Percentiles rank a stretch among this genome's conserved stretches.
Conservation (phyloP, 148 eudicot genomes). For the Rhododendron henanense region DNA sequence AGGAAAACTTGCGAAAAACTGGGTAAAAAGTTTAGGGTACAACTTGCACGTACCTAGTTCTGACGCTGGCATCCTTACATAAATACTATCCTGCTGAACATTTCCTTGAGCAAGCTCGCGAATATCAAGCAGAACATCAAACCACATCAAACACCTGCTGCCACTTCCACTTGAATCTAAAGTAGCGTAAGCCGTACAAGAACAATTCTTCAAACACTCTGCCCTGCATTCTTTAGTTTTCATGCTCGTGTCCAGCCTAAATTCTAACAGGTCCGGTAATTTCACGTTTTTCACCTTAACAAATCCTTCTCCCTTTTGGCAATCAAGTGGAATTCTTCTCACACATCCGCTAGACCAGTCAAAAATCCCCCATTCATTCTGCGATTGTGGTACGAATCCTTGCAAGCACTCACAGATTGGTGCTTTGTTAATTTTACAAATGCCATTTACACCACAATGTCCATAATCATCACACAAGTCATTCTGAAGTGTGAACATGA, state of each 20-base stretch:
- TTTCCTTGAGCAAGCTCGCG: not conserved
- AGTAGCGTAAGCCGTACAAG: slow-evolving; percentile 18
- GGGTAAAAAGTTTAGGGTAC: not conserved
- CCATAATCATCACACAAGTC: slow-evolving; percentile 24
- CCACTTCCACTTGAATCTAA: slow-evolving; percentile 1
- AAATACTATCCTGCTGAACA: not conserved
- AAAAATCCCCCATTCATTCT: slow-evolving; percentile 9
- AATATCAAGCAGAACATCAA: slow-evolving; percentile 13
- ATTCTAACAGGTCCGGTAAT: slow-evolving; percentile 4
- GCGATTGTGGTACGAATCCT: slow-evolving; percentile 17
- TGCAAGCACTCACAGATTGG: slow-evolving; percentile 20
- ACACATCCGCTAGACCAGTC: slow-evolving; percentile 23
- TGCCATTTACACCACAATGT: slow-evolving; percentile 20
- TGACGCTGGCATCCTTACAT: slow-evolving; percentile 5
- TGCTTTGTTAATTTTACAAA: slow-evolving; percentile 9
- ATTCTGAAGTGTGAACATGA: not conserved
- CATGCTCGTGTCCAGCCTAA: not conserved
- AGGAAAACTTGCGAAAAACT: not conserved
- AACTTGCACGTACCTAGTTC: slow-evolving; percentile 7
- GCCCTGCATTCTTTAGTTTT: slow-evolving; percentile 7
- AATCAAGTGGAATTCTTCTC: slow-evolving; percentile 10
- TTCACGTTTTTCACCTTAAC: not conserved
- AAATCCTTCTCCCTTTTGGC: slow-evolving; percentile 8
- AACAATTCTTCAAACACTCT: slow-evolving; percentile 13
- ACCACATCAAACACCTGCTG: slow-evolving; percentile 17